Evolutionary conservation across 352 stramenopile species (phyloP).

Genomic region (Globisporangium apiculatum): DNA sequence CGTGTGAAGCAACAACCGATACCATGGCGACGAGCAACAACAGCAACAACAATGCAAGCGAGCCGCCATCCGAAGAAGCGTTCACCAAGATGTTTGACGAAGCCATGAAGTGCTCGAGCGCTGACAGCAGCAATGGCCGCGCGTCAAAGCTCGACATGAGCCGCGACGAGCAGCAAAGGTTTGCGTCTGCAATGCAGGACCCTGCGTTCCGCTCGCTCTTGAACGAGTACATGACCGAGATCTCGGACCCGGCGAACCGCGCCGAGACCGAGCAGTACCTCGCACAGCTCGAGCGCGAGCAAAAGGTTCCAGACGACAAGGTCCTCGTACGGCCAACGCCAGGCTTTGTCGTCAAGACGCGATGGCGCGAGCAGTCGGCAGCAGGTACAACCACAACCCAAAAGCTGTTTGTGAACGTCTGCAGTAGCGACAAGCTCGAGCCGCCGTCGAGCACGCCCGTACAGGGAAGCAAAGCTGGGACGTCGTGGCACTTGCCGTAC

Average conservation of each 20-base stretch:
- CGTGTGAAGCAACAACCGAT: background rate
- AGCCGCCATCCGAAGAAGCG: constrained; percentile 25
- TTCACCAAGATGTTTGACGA: constrained; percentile 42
- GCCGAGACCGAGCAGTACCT: constrained; percentile 90
- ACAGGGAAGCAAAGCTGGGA: constrained; percentile 22
- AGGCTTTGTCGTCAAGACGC: constrained; percentile 91
- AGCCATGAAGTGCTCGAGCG: constrained; percentile 24
- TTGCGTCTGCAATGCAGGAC: constrained; percentile 88
- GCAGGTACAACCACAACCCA: constrained; percentile 1
- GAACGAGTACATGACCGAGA: constrained; percentile 93
- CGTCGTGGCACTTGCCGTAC: constrained; percentile 88
- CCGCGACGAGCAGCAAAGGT: constrained; percentile 69
- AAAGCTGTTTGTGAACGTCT: constrained; percentile 94
- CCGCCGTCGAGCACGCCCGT: constrained; percentile 56
- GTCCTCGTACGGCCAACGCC: constrained; percentile 74
- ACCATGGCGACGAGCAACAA: background rate
- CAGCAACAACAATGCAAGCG: background rate
- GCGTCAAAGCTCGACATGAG: constrained; percentile 24
- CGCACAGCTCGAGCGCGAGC: constrained; percentile 81
- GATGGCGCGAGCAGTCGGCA: constrained; percentile 19
- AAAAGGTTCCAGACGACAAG: constrained; percentile 85
- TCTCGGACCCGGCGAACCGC: constrained; percentile 85
- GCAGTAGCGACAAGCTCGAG: constrained; percentile 78
- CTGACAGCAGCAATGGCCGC: constrained; percentile 3
- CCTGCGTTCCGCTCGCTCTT: constrained; percentile 89